Evolutionary conservation across 1,139 yeast genomes (phyloP).

Genomic region (Taiozyma sp.): DNA sequence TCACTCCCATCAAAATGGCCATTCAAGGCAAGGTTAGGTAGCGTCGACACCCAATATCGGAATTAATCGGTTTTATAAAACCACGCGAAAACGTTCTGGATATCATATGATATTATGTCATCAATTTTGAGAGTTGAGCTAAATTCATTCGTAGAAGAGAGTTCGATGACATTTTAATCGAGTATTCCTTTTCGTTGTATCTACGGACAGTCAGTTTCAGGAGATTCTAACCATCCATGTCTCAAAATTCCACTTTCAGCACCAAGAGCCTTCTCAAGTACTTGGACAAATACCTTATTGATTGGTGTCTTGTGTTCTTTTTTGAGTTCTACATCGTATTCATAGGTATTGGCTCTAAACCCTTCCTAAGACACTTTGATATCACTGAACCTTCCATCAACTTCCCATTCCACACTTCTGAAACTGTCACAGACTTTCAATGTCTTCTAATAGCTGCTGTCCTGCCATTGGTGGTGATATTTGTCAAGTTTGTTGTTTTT

Average conservation of each 20-base stretch:
- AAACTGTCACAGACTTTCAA: conserved; percentile 5
- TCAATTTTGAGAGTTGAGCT: not conserved
- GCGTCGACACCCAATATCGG: not conserved
- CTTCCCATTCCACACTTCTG: conserved; percentile 5
- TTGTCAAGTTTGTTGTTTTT: conserved; percentile 2
- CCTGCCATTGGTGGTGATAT: conserved; percentile 5
- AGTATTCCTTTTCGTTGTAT: not conserved
- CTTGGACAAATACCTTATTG: not conserved
- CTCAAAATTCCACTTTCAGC: not conserved
- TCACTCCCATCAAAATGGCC: too few relatives aligned
- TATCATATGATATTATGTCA: not conserved
- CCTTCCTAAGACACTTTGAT: conserved; percentile 3
- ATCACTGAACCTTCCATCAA: conserved; percentile 8
- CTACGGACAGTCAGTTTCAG: not conserved
- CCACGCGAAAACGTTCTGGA: not conserved
- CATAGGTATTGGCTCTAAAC: conserved; percentile 1
- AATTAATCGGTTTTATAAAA: not conserved
- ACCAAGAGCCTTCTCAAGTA: not conserved
- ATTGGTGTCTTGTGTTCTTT: not conserved
- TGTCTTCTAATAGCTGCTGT: conserved; percentile 4
- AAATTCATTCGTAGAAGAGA: not conserved
- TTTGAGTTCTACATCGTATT: not conserved
- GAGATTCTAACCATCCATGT: not conserved
- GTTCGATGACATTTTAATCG: not conserved
- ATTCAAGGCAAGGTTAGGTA: too few relatives aligned